Conservation (phyloP, 225 moss, liverwort and hornwort genomes). For the Marchantia paleacea region DNA sequence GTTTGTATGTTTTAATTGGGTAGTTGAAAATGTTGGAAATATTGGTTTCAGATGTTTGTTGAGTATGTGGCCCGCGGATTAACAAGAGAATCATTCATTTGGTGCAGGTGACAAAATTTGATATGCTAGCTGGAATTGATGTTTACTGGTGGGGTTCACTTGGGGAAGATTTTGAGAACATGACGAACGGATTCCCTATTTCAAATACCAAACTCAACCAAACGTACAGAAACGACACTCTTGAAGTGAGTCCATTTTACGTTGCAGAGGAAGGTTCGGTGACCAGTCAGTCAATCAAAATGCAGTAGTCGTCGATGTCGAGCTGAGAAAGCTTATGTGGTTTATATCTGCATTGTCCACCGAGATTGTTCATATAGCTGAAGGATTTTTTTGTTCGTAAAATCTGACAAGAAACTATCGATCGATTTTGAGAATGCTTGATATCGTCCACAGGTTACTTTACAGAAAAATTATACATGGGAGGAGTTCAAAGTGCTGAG, state of each 20-base stretch:
- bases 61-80: not conserved
- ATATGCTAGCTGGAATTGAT: conserved; percentile 83
- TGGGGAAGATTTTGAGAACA: conserved; percentile 71
- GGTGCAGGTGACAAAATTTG: conserved; percentile 80
- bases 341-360: too few species aligned
- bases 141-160: conserved; percentile 94
- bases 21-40: not conserved
- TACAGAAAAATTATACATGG: conserved; percentile 57
- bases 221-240: conserved; percentile 52
- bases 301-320: too few species aligned
- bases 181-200: conserved; percentile 67
- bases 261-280: not conserved
- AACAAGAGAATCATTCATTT: not conserved
- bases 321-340: not conserved
- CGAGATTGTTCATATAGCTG: too few species aligned
- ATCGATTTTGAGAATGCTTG: not conserved
- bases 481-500: conserved; percentile 73
- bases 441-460: conserved; percentile 48
- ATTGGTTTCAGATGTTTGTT: not conserved
- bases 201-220: conserved; percentile 56
- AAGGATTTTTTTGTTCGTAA: too few species aligned
- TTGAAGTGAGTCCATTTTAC: conserved; percentile 43
- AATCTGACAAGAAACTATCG: not conserved
- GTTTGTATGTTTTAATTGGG: not conserved
- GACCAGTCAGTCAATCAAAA: too few species aligned